Evolutionary conservation across 2,329 filamentous ascomycete genomes (phyloP).

Genomic region (Penicillium sp.): DNA sequence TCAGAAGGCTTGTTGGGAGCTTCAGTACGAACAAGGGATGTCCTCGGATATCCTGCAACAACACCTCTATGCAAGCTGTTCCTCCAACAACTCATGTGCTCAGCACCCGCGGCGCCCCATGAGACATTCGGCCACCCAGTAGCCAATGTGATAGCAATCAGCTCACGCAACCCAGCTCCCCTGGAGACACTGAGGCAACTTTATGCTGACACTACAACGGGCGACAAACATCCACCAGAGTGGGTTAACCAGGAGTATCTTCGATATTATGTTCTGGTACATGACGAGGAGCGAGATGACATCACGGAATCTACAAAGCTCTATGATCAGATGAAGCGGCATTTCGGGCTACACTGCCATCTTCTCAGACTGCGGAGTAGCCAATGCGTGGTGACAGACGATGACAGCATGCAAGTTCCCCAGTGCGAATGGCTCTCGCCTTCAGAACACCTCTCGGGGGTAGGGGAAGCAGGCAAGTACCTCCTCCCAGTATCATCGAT

Average conservation of each 20-base stretch:
- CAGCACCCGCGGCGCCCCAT: constrained; percentile 74
- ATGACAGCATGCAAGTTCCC: constrained; percentile 82
- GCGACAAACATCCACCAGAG: constrained; percentile 69
- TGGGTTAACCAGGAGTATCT: constrained; percentile 94
- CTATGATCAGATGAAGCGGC: constrained; percentile 99
- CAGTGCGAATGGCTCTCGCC: constrained; percentile 88
- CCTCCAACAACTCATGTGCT: constrained; percentile 78
- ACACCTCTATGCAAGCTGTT: constrained; percentile 87
- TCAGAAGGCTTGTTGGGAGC: constrained; percentile 60
- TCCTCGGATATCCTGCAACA: constrained; percentile 44
- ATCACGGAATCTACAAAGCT: constrained; percentile 84
- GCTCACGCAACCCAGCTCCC: constrained; percentile 78
- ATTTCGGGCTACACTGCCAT: constrained; percentile 94
- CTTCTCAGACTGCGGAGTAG: constrained; percentile 81
- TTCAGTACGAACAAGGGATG: constrained; percentile 32
- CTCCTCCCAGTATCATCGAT: neutral
- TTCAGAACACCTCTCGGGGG: constrained; percentile 76
- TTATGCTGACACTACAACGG: constrained; percentile 81
- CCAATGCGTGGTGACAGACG: constrained; percentile 84
- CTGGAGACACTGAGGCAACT: constrained; percentile 84
- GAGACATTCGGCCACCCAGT: constrained; percentile 96
- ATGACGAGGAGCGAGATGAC: constrained; percentile 94
- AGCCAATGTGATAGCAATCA: constrained; percentile 91
- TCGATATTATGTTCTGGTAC: constrained; percentile 92
- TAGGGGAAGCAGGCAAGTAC: constrained; percentile 62